These are phyloP conservation scores for Waltiozyma sp. DNA, from an alignment of 1,139 yeast species.

Conservation along the genomic window DNA sequence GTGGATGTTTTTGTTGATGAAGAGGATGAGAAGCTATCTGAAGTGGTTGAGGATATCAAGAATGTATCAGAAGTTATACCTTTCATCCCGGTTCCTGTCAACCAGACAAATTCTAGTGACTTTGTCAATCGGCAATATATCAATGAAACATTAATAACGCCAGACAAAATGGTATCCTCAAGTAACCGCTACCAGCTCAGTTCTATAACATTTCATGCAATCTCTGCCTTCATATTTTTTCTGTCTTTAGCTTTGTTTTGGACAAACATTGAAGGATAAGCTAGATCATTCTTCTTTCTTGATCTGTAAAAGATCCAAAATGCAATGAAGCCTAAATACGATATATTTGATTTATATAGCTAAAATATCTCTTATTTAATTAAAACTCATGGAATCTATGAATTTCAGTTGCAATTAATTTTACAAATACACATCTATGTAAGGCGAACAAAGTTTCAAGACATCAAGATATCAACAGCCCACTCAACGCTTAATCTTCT, in stretches of 20 bases:
- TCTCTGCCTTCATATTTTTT: background rate
- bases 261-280: constrained; percentile 7
- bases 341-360: no score
- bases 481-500: constrained; percentile 87
- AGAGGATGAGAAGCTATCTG: background rate
- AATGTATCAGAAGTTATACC: background rate
- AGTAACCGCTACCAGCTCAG: background rate
- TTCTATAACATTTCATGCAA: background rate
- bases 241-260: background rate
- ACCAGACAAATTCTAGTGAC: background rate
- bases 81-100: background rate
- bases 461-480: constrained; percentile 80
- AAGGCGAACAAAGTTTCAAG: no score
- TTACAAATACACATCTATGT: no score
- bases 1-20: constrained; percentile 6
- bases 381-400: no score
- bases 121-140: background rate
- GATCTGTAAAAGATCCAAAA: no score
- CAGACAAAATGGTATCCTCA: background rate
- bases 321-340: no score
- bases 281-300: constrained; percentile 32
- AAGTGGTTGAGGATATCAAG: background rate
- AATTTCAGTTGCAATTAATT: no score
- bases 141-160: background rate
- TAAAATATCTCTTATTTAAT: no score